These are phyloP conservation scores for Aspergillus clavatus DNA, from an alignment of 2,329 filamentous ascomycete genomes.

Conservation along the genomic window DNA sequence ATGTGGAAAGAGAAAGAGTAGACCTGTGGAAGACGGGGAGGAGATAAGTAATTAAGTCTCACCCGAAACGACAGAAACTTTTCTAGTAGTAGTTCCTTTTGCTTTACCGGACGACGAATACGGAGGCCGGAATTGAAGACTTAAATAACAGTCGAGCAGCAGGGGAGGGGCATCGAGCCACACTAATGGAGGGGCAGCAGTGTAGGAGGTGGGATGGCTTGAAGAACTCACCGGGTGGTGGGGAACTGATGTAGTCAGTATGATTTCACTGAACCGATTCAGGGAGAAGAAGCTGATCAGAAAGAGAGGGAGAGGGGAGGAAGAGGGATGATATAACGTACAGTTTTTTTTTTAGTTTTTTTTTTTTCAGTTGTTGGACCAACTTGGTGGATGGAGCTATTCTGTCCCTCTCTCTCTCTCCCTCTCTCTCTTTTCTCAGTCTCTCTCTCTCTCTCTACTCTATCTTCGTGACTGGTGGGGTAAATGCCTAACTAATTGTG, in stretches of 20 bases:
- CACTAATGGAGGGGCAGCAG: conserved; percentile 12
- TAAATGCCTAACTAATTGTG: conserved; percentile 1
- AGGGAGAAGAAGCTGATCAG: conserved; percentile 1
- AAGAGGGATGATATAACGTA: neutral
- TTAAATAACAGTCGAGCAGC: conserved; percentile 10
- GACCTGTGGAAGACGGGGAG: conserved; percentile 5
- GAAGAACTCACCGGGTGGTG: conserved; percentile 36
- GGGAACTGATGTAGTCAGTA: conserved; percentile 34
- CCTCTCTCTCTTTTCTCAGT: too few species aligned
- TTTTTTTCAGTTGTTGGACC: too few species aligned
- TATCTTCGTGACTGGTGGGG: conserved; percentile 20
- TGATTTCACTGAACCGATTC: conserved; percentile 25
- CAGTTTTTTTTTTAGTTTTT: too few species aligned
- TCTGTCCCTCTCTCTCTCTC: neutral
- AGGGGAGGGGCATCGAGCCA: conserved; percentile 5
- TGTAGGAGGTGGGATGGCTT: conserved; percentile 9
- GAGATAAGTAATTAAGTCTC: conserved; percentile 12
- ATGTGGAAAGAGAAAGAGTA: conserved; percentile 7
- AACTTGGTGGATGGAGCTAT: too few species aligned
- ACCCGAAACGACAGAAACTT: neutral
- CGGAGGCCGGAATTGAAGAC: conserved; percentile 15
- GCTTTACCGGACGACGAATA: conserved; percentile 26
- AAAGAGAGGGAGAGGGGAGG: conserved; percentile 2
- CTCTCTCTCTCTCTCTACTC: too few species aligned
- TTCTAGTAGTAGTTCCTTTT: neutral